A percentile compares a stretch with the other conserved stretches of the same genome.
These are phyloP conservation scores for Taphrina populina DNA, from an alignment of 1,139 yeast genomes.

Conservation along the genomic window DNA sequence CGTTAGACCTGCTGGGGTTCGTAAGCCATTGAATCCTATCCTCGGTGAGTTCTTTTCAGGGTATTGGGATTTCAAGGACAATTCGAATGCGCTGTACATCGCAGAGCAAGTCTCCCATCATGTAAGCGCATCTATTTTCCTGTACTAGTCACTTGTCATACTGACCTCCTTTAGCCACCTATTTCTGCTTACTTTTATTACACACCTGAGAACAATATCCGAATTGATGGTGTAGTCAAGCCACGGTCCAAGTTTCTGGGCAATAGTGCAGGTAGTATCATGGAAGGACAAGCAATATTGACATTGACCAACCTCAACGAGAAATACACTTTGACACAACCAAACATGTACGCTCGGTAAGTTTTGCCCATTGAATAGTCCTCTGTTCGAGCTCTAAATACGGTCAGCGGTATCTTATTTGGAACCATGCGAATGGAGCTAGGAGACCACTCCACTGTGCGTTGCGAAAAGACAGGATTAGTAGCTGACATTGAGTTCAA, in stretches of 20 bases:
- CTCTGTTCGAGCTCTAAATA: background rate
- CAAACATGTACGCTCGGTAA: constrained; percentile 84
- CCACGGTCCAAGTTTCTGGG: constrained; percentile 90
- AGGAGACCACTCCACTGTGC: constrained; percentile 83
- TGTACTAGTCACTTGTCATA: background rate
- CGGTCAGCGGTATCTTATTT: constrained; percentile 55
- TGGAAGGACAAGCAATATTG: constrained; percentile 84
- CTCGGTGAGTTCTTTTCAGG: constrained; percentile 86
- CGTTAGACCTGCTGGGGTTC: constrained; percentile 96
- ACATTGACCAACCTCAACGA: constrained; percentile 64
- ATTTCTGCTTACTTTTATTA: constrained; percentile 88
- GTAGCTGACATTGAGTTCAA: constrained; percentile 88
- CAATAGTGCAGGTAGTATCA: constrained; percentile 87
- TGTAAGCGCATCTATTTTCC: constrained; percentile 50
- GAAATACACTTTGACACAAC: constrained; percentile 78
- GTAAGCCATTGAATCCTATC: constrained; percentile 93
- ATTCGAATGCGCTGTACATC: constrained; percentile 55
- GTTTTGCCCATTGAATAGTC: constrained; percentile 48
- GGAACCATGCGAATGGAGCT: constrained; percentile 86
- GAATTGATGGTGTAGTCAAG: constrained; percentile 83
- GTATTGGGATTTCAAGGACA: constrained; percentile 84
- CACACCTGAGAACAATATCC: constrained; percentile 74
- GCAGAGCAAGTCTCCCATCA: constrained; percentile 97
- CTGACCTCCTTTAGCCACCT: constrained; percentile 49
- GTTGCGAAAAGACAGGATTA: constrained; percentile 59